Evolutionary conservation across 2,329 filamentous ascomycete genomes (phyloP), one percentile per base, ranked within the genome.

Genomic region (Colletotrichum viniferum): DNA sequence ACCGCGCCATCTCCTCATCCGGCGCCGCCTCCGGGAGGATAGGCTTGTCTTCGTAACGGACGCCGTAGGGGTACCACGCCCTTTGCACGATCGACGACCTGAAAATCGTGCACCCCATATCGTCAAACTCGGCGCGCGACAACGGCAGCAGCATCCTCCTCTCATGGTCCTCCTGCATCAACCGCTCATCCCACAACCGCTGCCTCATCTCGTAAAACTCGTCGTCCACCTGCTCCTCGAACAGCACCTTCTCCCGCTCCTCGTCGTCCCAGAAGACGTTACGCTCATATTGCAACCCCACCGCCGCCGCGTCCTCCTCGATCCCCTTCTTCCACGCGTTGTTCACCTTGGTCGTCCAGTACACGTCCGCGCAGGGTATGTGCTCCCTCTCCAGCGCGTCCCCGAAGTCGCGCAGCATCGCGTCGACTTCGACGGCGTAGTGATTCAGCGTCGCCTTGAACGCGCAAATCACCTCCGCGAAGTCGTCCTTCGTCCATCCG

Each of bases 391-490:
- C 36, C n/a, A 13, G 4, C n/a, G 8, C 18, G 3, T 21, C 10
- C 55, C 8, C 16, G 7, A 74, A 74, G 16, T 48, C 28, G 21
- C n/a, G 7, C n/a, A 74, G 36, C 61, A 71, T 61, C 7, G 26
- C 13, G 38, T 36, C 21, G 3, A 66, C 21, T 2, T 68, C 67
- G 14, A 62, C 61, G 61, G 68, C 72, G 55, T 66, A 74, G 18
- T 34, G 21, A 38, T 71, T 55, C 18, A 74, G 36, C 13, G 72
- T 74, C 36, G 72, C 61, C 38, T 66, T 71, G 72, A 74, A 74
- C 21, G 61, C 72, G 62, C 72, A 74, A 2, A 38, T 36, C 36
- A 66, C 43, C n/a, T 74, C 67, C 3, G 65, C 10, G 16, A 71
- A 74, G 55, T 71, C 72, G 16, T 14, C 14, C 9, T 7, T 28